These are phyloP conservation scores for Rhizophagus clarus DNA, from an alignment of 192 early-diverging fungal genomes.

Conservation along the genomic window DNA sequence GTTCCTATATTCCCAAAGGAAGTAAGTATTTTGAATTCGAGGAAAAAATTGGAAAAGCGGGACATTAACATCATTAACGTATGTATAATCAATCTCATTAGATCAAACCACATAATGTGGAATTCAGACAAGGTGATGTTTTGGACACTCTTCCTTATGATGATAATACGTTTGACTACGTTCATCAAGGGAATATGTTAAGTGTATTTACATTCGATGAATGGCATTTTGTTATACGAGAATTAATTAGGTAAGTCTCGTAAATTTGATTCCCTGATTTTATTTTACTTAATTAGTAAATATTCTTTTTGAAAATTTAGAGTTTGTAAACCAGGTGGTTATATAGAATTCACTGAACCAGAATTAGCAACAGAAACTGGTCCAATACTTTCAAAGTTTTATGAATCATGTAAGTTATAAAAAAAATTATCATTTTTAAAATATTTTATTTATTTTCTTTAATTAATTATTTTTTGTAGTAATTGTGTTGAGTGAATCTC, in stretches of 20 bases:
- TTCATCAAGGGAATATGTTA: background rate
- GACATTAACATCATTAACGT: too few relatives aligned
- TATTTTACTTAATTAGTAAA: background rate
- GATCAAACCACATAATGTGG: background rate
- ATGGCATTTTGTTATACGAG: background rate
- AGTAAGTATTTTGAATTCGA: background rate
- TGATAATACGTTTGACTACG: constrained; percentile 17
- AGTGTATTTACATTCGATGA: background rate
- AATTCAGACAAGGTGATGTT: constrained; percentile 5
- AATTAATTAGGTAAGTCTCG: background rate
- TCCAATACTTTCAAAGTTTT: background rate
- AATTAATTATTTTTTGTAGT: background rate
- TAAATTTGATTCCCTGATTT: too few relatives aligned
- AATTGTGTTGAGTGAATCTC: background rate
- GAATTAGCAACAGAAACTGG: background rate
- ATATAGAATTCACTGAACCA: background rate
- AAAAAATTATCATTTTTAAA: too few relatives aligned
- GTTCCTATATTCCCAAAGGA: background rate
- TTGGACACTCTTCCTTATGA: background rate
- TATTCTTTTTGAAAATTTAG: background rate
- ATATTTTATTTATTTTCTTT: too few relatives aligned
- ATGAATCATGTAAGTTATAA: background rate
- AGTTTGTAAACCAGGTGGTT: background rate
- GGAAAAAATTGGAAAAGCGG: too few relatives aligned
- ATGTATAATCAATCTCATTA: background rate